Evolutionary conservation across 345 rosid genomes (phyloP).

Genomic region (Citrus unshiu): DNA sequence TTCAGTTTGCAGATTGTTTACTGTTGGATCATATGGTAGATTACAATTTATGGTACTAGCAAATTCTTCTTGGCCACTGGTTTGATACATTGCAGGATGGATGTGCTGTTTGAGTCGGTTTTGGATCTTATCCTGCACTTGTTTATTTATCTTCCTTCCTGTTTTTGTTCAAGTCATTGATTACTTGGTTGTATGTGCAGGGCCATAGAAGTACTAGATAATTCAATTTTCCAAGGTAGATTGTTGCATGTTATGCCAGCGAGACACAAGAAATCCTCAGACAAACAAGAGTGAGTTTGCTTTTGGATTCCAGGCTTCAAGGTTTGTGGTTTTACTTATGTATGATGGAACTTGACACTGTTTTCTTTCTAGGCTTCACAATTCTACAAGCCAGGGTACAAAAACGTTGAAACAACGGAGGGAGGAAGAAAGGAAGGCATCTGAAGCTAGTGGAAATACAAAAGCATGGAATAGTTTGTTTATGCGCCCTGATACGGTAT

Average conservation of each 20-base stretch:
- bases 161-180: neutral
- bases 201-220: constrained; percentile 75
- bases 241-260: constrained; percentile 86
- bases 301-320: constrained; percentile 3
- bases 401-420: constrained; percentile 73
- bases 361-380: constrained; percentile 28
- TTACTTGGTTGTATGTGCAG: constrained; percentile 39
- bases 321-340: neutral
- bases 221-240: constrained; percentile 84
- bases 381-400: constrained; percentile 30
- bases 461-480: constrained; percentile 94
- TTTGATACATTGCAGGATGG: neutral
- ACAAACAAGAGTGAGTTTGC: constrained; percentile 54
- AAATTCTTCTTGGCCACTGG: neutral
- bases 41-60: neutral
- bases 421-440: constrained; percentile 78
- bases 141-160: neutral
- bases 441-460: constrained; percentile 87
- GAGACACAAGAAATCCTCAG: constrained; percentile 40
- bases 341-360: constrained; percentile 12
- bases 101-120: neutral
- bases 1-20: neutral
- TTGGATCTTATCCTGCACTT: neutral
- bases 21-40: neutral
- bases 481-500: constrained; percentile 88